Base-by-base conservation (phyloP, 257 asterid genomes). In the Solanum sparsipilum region DNA sequence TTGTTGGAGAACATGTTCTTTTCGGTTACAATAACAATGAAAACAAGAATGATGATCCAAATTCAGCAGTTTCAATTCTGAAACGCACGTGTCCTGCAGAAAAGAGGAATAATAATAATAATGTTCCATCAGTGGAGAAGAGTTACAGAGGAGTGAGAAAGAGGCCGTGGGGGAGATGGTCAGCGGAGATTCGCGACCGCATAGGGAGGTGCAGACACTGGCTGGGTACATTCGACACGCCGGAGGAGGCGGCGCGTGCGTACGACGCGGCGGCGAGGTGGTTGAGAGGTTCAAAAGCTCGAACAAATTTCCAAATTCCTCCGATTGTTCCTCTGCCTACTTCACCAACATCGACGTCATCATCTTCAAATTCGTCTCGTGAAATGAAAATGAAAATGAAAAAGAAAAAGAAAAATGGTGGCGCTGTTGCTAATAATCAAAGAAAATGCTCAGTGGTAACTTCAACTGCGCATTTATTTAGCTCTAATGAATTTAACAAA, bases 101-200 rank as follows among this genome's bases (percentile, higher is more conserved):
- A 39, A 39, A 39, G 46, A 39, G 46, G 46, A 39, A 39, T 39
- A 68, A 68, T 27, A 34, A 18, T 4, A 20, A 18, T 8, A 35
- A 11, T 39, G 36, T 35, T 23, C 84, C 85, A 9, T 34, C 81
- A 4, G 89, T 70, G 90, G 91, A 90, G 48, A 90, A 84, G 70
- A 92, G 88, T 70, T 96, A 95, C 16, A 84, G 99, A 83, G 98
- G 98, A 2, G 98, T 95, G 79, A 87, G 98, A 58, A 92, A 93
- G 92, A 85, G 98, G 96, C 98, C 98, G 9, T 94, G 98, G 98
- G 98, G 98, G 90, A 88, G 98, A 88, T 96, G 95, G 95, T 96
- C 98, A 16, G 98, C 98, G 3, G 98, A 96, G 94, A 96, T 96
- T 35, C 95, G 98, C 13, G 98, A 96, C 92, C 93, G 98, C 1